Evolutionary conservation across 768 basidiomycete species (phyloP), one percentile per base, ranked within the genome.

Genomic region (Podaxis sp.): DNA sequence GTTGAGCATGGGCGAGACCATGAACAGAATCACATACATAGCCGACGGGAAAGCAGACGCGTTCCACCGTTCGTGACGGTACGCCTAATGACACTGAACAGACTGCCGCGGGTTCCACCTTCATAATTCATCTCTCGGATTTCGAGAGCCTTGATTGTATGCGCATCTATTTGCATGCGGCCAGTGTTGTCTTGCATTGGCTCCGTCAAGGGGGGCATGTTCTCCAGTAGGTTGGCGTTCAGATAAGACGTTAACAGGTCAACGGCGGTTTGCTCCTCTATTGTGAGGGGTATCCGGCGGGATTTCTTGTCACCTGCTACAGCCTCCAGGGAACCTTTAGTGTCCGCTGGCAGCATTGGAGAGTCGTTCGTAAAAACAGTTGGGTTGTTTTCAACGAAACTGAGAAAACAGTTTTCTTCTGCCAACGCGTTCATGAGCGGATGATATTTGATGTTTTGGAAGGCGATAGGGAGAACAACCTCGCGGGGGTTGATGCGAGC

Each of bases 101-200:
- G 77, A 66, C 87, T 92, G 3, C 93, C 93, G 59, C 81, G 83
- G 10, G 75, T 70, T 0, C 90, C 86, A 0, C 90, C 90, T 66
- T 93, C 91, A 32, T 85, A 77, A 27, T 85, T 79, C 32, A 80
- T 82, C 74, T 93, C 91, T 23, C 86, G 80, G 55, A 95, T 88
- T 71, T 95, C 93, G 48, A 95, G 82, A n/a, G 89, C 88, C 69
- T 89, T 88, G 72, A 94, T 88, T 1, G 93, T 94, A 69, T 94
- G 87, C 3, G 89, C 82, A 69, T 95, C 93, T 59, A 95, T 91
- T 65, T 93, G 89, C 91, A 95, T 92, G n/a, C 87, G 79, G 25
- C 78, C 75, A 27, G 76, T 68, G 14, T 71, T 63, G 70, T 93
- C 90, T 63, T 78, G 82, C 46, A 75, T 78, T 0, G 91, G 89